These are phyloP conservation scores for Geotrichum siamense DNA, from an alignment of 1,139 yeast genomes.

Conservation along the genomic window DNA sequence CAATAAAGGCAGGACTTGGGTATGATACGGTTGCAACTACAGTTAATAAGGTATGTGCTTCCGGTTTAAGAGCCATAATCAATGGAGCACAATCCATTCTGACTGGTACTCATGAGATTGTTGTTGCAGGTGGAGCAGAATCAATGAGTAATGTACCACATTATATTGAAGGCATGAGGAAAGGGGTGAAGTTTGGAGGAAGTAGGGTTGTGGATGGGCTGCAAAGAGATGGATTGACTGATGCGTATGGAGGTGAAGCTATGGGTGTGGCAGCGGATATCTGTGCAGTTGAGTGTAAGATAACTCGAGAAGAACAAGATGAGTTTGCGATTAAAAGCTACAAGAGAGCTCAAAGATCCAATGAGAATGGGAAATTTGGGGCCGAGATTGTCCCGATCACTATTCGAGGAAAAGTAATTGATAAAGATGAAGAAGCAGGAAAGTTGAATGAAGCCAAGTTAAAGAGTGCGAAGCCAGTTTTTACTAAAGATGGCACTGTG, in stretches of 20 bases:
- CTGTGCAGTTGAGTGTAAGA: conserved; percentile 66
- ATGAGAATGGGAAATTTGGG: conserved; percentile 68
- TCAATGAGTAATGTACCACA: conserved; percentile 96
- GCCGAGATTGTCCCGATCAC: conserved; percentile 80
- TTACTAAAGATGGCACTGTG: conserved; percentile 79
- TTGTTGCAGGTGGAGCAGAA: conserved; percentile 96
- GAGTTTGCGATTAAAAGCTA: conserved; percentile 83
- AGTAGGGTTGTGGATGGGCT: conserved; percentile 73
- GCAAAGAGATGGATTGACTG: conserved; percentile 84
- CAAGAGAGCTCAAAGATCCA: conserved; percentile 75
- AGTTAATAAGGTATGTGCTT: conserved; percentile 94
- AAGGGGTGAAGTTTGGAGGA: conserved; percentile 87
- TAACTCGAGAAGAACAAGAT: conserved; percentile 73
- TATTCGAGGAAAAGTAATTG: conserved; percentile 67
- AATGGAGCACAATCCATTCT: conserved; percentile 85
- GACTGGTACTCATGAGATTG: conserved; percentile 85
- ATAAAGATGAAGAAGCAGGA: conserved; percentile 69
- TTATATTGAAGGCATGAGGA: conserved; percentile 78
- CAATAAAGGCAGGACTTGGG: conserved; percentile 79
- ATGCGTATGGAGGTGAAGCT: conserved; percentile 75
- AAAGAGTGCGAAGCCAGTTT: conserved; percentile 80
- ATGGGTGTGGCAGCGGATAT: conserved; percentile 98
- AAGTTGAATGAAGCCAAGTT: conserved; percentile 73
- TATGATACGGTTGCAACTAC: conserved; percentile 77
- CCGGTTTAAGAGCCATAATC: conserved; percentile 88